phyloP scores from a whole-genome alignment of 148 eudicot genomes.

The Rhododendron molle region DNA sequence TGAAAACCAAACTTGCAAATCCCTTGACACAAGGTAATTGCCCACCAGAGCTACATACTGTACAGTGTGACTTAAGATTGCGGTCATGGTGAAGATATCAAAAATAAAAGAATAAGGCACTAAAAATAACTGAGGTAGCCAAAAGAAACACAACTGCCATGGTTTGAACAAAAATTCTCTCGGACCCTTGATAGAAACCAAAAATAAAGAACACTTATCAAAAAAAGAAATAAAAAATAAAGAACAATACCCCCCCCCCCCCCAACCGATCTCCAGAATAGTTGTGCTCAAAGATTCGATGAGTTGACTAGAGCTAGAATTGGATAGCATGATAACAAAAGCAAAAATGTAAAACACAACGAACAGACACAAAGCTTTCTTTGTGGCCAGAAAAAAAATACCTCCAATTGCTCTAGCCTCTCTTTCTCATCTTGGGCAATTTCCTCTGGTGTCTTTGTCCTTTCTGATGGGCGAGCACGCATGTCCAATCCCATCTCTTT shows the following conservation, averaged over 20 bases:
- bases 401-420: constrained; percentile 83
- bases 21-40: not conserved
- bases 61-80: not conserved
- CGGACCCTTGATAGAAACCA: not conserved
- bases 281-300: not conserved
- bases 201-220: not conserved
- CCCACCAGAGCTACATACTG: not conserved
- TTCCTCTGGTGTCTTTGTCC: constrained; percentile 95
- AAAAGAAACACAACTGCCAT: not conserved
- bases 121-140: not conserved
- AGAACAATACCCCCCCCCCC: not conserved
- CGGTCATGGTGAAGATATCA: not conserved
- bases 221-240: not conserved
- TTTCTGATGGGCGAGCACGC: constrained; percentile 84
- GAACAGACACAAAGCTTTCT: not conserved
- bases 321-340: not conserved
- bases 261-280: not conserved
- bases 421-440: constrained; percentile 92
- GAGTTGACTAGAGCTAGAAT: not conserved
- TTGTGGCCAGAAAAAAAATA: constrained; percentile 15
- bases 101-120: not conserved
- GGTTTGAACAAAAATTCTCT: not conserved
- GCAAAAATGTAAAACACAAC: not conserved
- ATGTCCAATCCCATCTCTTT: constrained; percentile 66
- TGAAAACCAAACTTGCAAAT: not conserved